Evolutionary conservation across 2,329 filamentous ascomycete species (phyloP).

Genomic region (Ceratocystiopsis minuta): DNA sequence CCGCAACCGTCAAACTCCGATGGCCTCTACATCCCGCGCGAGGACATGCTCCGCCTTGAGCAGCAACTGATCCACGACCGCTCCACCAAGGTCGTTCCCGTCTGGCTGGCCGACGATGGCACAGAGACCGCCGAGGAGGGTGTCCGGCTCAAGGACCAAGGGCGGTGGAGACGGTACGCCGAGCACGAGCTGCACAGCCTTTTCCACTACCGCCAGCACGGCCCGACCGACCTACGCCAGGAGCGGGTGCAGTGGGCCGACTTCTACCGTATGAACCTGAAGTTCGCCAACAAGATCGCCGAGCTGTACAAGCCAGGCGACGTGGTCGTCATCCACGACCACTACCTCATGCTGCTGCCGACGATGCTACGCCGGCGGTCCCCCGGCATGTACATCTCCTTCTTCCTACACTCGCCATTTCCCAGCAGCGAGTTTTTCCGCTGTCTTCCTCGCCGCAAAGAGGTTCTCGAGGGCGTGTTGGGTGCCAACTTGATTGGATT

Average conservation of each 20-base stretch:
- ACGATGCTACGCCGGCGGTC: conserved; percentile 72
- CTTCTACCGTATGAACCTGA: conserved; percentile 82
- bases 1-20: conserved; percentile 38
- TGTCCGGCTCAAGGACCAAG: conserved; percentile 62
- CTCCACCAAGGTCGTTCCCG: conserved; percentile 63
- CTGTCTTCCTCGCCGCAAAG: conserved; percentile 73
- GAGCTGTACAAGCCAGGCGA: conserved; percentile 85
- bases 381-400: conserved; percentile 82
- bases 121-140: conserved; percentile 45
- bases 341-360: conserved; percentile 78
- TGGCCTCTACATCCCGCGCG: conserved; percentile 50
- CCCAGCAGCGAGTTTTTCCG: conserved; percentile 91
- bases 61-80: conserved; percentile 53
- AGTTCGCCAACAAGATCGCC: conserved; percentile 77
- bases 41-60: conserved; percentile 58
- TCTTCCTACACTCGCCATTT: conserved; percentile 88
- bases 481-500: conserved; percentile 89
- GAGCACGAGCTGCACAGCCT: conserved; percentile 84
- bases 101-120: conserved; percentile 71
- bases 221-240: conserved; percentile 66
- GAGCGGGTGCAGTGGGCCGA: conserved; percentile 78
- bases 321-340: conserved; percentile 84
- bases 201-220: conserved; percentile 91
- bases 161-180: conserved; percentile 74
- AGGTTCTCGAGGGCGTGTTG: conserved; percentile 74